These are phyloP conservation scores for Gonium pectorale DNA, from an alignment of 139 green algal genomes.

Conservation along the genomic window DNA sequence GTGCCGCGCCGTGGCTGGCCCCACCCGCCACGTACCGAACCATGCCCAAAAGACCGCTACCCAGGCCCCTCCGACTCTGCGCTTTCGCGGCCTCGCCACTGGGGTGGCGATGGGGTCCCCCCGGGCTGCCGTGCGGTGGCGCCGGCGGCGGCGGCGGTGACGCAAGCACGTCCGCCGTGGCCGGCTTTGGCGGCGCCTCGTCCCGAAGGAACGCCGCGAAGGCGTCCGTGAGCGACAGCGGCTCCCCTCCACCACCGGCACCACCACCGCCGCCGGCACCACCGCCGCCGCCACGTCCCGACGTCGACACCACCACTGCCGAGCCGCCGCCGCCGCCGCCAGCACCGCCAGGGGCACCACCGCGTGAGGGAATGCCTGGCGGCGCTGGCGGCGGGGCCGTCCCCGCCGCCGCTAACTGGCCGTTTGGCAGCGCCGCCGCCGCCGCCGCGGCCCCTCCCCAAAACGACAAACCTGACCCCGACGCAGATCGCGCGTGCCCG, in stretches of 20 bases:
- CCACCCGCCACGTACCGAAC: too few species aligned
- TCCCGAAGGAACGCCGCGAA: slow-evolving; percentile 24
- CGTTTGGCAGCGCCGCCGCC: neutral
- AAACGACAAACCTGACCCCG: neutral
- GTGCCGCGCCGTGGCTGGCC: too few species aligned
- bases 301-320: neutral
- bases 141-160: neutral
- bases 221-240: slow-evolving; percentile 14
- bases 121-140: too few species aligned
- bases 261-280: neutral
- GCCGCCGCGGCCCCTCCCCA: neutral
- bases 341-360: neutral
- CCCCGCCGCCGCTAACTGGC: neutral
- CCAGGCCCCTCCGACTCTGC: too few species aligned
- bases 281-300: too few species aligned
- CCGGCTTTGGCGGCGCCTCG: slow-evolving; percentile 25
- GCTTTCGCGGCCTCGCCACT: too few species aligned
- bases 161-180: slow-evolving; percentile 20
- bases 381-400: neutral
- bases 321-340: neutral
- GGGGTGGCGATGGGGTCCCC: too few species aligned
- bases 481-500: neutral
- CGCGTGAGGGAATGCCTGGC: too few species aligned
- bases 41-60: too few species aligned
- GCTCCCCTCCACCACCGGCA: neutral